These are phyloP conservation scores for Polyplosphaeria fusca DNA, from an alignment of 495 filamentous ascomycete species.

Conservation along the genomic window DNA sequence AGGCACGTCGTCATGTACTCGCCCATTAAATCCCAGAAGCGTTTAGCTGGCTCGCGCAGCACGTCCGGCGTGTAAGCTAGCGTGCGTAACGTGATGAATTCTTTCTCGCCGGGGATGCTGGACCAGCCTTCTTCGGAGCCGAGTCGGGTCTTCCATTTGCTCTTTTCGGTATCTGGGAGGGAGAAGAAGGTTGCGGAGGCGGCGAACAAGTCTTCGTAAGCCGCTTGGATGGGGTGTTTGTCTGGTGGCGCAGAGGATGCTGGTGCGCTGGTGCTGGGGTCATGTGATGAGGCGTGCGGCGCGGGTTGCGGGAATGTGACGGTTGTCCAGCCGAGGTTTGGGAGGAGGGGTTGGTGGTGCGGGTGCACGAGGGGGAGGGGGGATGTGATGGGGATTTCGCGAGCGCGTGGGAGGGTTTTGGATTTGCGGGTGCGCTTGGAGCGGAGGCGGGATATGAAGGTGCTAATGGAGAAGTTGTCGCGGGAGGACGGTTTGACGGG, in stretches of 20 bases:
- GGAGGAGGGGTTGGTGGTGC: slow-evolving; percentile 19
- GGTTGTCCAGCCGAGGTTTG: slow-evolving; percentile 29
- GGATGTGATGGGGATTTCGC: slow-evolving; percentile 10
- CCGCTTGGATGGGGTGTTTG: slow-evolving; percentile 21
- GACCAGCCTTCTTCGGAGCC: slow-evolving; percentile 33
- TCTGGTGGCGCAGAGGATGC: slow-evolving; percentile 1
- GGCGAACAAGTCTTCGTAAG: slow-evolving; percentile 21
- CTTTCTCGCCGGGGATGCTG: slow-evolving; percentile 34
- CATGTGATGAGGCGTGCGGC: background rate
- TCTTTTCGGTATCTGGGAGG: slow-evolving; percentile 22
- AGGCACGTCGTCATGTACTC: slow-evolving; percentile 13
- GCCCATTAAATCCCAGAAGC: slow-evolving; percentile 26
- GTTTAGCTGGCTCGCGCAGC: slow-evolving; percentile 22
- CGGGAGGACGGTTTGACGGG: background rate
- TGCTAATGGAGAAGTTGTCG: slow-evolving; percentile 20
- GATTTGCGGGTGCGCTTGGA: slow-evolving; percentile 1
- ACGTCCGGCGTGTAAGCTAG: slow-evolving; percentile 28
- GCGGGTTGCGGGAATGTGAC: slow-evolving; percentile 25
- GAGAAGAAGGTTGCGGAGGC: slow-evolving; percentile 24
- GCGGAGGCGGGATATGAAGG: slow-evolving; percentile 20
- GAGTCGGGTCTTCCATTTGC: slow-evolving; percentile 21
- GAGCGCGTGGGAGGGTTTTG: background rate
- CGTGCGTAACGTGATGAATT: slow-evolving; percentile 34
- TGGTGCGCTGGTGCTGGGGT: background rate
- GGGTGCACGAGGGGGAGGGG: slow-evolving; percentile 24